Evolutionary conservation across 2,329 filamentous ascomycete species (phyloP), one percentile per base, ranked within the genome.

Genomic region (Aureobasidium sp.): DNA sequence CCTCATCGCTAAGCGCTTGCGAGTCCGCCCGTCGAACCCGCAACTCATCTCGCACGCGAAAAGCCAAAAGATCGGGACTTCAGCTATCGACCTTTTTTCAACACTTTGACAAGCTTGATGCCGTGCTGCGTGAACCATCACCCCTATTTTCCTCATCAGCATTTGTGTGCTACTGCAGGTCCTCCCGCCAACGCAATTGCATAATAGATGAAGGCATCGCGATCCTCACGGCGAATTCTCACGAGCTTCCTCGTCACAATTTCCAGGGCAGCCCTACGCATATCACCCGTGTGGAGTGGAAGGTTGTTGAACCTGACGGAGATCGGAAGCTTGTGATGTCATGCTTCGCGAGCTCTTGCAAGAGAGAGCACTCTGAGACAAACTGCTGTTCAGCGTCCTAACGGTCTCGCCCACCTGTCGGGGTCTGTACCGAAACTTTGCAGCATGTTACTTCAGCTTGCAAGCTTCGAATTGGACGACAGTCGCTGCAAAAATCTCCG

Each of bases 111-210:
- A 42, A 42, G 25, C 37, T 42, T 31, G 51, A 9, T 14, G 3
- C 20, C 25, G 7, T 42, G 20, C 51, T 42, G 15, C 22, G 12
- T 55, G 51, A 31, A 55, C 15, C 36, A n/a, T 7, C 36, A 55
- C 17, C 51, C 51, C 11, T 27, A 22, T 29, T 42, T 14, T 20
- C 14, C 14, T 20, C 9, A 20, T n/a, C 27, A 55, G 22, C 1
- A 15, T 37, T 55, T 42, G 31, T 48, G 20, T 58, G 22, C 55
- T 58, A 58, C 55, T 58, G 55, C 55, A 58, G 55, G 55, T 58
- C 41, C 55, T 47, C 55, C 55, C 55, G 55, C 29, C 2, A 15
- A 48, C n/a, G 25, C 27, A 25, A 57, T 45, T 45, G 53, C 27
- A 45, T 44, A 34, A 36, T 39, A 39, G 11, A 45, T 45, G 42